These are phyloP conservation scores for Pseudogymnoascus sp. DNA, from an alignment of 2,329 filamentous ascomycete species.

Conservation along the genomic window DNA sequence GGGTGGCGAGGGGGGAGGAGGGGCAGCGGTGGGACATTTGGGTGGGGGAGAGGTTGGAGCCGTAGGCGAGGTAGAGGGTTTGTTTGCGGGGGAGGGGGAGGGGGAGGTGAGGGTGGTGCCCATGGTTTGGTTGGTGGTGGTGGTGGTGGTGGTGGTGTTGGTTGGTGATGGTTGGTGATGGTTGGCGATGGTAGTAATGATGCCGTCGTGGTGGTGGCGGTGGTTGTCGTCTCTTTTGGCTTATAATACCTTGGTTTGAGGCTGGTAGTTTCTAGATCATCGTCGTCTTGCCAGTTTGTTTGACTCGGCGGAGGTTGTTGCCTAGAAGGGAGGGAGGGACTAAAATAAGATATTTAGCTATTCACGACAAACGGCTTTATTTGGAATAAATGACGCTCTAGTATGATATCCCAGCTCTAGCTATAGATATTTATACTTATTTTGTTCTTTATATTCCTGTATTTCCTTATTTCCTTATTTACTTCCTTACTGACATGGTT, in stretches of 20 bases:
- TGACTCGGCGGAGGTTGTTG: background rate
- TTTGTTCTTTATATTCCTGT: background rate
- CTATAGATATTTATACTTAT: background rate
- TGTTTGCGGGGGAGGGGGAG: background rate
- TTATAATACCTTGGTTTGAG: background rate
- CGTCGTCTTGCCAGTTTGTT: background rate
- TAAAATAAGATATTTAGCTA: background rate
- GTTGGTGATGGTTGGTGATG: background rate
- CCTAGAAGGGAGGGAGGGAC: background rate
- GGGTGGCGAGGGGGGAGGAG: slow-evolving; percentile 34
- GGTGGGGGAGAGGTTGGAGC: slow-evolving; percentile 56
- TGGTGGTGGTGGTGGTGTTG: background rate
- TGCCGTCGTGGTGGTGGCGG: background rate
- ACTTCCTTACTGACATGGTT: too few species aligned
- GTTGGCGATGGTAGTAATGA: too few species aligned
- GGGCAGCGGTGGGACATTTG: slow-evolving; percentile 59
- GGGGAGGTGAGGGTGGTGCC: background rate
- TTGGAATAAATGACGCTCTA: background rate
- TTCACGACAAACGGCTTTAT: background rate
- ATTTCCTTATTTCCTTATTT: background rate
- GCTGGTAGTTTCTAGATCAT: background rate
- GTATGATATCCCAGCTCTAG: background rate
- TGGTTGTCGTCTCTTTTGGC: background rate
- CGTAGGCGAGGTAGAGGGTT: slow-evolving; percentile 59
- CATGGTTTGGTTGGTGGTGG: background rate